Evolutionary conservation across 176 grass and related monocot species (phyloP).

Genomic region (Paspalum vaginatum): DNA sequence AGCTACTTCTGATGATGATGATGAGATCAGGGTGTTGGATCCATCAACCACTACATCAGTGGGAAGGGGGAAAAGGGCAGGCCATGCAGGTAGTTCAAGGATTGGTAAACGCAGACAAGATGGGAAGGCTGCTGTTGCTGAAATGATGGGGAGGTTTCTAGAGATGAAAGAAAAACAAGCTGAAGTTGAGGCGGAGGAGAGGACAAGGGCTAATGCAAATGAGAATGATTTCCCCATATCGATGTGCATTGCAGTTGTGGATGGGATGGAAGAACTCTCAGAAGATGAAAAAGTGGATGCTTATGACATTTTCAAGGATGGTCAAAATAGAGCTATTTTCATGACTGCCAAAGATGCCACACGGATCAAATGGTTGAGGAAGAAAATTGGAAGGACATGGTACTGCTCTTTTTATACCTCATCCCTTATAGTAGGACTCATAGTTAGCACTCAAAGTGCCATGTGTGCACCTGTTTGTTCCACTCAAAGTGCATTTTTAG

Average conservation of each 20-base stretch:
- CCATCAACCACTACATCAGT: background rate
- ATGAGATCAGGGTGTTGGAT: no score
- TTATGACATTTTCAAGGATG: background rate
- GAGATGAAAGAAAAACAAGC: background rate
- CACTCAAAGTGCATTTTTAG: no score
- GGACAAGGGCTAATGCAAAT: background rate
- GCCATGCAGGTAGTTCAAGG: background rate
- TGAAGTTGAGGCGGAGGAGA: background rate
- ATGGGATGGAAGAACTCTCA: background rate
- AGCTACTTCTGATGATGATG: no score
- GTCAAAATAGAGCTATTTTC: background rate
- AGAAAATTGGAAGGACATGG: background rate
- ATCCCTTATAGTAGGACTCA: no score
- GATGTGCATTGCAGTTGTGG: background rate
- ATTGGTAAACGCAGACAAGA: background rate
- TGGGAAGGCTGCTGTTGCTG: background rate
- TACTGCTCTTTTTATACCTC: no score
- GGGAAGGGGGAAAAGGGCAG: background rate
- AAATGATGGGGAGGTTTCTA: background rate
- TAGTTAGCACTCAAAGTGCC: no score
- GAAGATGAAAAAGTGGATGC: background rate
- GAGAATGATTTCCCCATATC: background rate
- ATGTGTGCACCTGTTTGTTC: no score
- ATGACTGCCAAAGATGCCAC: background rate
- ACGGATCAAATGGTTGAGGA: background rate